Base-by-base conservation (phyloP, 2,329 filamentous ascomycete genomes). In the Colletotrichum lupini region DNA sequence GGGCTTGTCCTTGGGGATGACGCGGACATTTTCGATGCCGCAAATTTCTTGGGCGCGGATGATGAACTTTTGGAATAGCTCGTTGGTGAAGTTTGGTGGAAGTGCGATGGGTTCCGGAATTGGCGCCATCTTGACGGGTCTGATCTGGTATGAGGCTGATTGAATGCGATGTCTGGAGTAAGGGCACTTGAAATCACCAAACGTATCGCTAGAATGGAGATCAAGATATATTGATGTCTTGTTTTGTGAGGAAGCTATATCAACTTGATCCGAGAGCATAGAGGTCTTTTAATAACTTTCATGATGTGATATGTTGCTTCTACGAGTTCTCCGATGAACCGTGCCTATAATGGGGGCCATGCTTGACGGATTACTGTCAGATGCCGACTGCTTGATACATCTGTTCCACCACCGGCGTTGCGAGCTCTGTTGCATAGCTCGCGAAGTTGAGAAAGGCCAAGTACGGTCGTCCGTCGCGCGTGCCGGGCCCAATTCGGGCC, bases 21-120 rank as follows among this genome's bases (percentile, higher is more conserved):
- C 67, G 30, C 69, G 60, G 55, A 75, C 75, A 67, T 81, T 81
- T 7, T 78, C 77, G 12, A 28, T n/a, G 22, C 77, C 78, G 66
- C 76, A 75, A 49, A 80, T 76, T 3, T 73, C 75, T 14, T 52
- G 56, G n/a, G 76, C 64, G 11, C 67, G 64, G 5, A 22, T 19
- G 24, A 77, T 65, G 59, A 80, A 80, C n/a, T 67, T 37, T 26
- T 75, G 69, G 76, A 79, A 80, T 14, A 69, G 57, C 53, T 67
- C 72, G 7, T 42, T 19, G 4, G 72, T 72, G 56, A 75, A 74
- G 59, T 72, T 60, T 16, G 74, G 72, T 5, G 74, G 74, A 9
- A 74, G 67, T 4, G 52, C 53, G 12, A 66, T 59, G 32, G 67
- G 72, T 12, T 75, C 71, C 5, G 59, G 62, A 22, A 60, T 53